A percentile compares a stretch with the other conserved stretches of the same genome.
These are phyloP conservation scores for Sclerotinia sclerotiorum DNA, from an alignment of 2,329 filamentous ascomycete genomes.

Conservation along the genomic window DNA sequence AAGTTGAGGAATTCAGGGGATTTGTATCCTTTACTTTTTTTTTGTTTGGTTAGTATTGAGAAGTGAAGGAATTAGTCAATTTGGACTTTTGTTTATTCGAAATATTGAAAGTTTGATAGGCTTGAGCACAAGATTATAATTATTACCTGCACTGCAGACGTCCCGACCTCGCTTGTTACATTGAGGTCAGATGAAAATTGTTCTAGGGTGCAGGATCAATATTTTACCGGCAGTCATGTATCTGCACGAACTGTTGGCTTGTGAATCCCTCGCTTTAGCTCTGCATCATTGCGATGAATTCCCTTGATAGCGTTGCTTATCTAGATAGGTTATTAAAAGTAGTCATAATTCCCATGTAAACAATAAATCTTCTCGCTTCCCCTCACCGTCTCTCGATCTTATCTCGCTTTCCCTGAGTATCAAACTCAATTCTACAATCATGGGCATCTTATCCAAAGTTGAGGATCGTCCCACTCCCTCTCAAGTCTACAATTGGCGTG, in stretches of 20 bases:
- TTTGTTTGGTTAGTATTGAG: no score
- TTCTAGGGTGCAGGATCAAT: background rate
- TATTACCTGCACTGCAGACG: background rate
- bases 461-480: conserved; percentile 35
- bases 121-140: background rate
- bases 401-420: background rate
- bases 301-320: background rate
- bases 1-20: no score
- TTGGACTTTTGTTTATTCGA: background rate
- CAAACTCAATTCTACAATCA: conserved; percentile 15
- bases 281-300: background rate
- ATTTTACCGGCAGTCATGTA: background rate
- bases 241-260: background rate
- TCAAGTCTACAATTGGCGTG: conserved; percentile 33
- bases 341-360: background rate
- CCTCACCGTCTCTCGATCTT: background rate
- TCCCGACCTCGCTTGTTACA: background rate
- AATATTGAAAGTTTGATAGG: background rate
- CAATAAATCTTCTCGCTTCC: background rate
- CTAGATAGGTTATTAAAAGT: background rate
- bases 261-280: background rate
- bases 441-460: conserved; percentile 31
- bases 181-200: background rate
- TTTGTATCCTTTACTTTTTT: background rate
- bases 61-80: no score